Base-by-base conservation (phyloP, 768 basidiomycete genomes). In the Kwoniella pini region DNA sequence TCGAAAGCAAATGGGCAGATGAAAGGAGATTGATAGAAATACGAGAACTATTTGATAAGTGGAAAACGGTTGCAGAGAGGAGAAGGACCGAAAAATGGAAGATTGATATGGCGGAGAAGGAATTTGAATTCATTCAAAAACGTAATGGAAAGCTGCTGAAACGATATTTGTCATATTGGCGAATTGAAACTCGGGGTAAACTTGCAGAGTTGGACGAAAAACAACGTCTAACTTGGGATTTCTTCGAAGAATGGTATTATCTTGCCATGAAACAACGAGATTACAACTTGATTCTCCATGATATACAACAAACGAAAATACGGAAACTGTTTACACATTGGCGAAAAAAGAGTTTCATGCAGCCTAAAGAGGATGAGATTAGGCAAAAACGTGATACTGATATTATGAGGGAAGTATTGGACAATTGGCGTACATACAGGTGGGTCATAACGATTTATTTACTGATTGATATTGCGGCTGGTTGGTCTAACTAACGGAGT, bases 41-140 rank as follows among this genome's bases (percentile, higher is more conserved):
- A 10, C 4, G n/a, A 13, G 28, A 19, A 17, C 24, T 40, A 19
- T 39, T 71, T 62, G 63, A 51, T 15, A 43, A 27, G 26, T 74
- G 72, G 72, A 48, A 66, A 30, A 10, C 4, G 10, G 42, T 38
- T 17, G 19, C 60, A 33, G 55, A 53, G 15, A 39, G 46, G 30
- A 42, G 31, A 4, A 38, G 65, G 21, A 70, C 62, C 13, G 43
- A 62, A 31, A 54, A 64, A 15, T 75, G 68, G 68, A 60, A 65
- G 51, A 22, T 42, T 44, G 65, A 70, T 33, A 65, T 75, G 68
- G 52, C 33, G 12, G 36, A 58, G 21, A 31, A 63, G 17, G 73
- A 72, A 42, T 46, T 44, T 31, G 11, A 22, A 0, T 65, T 75
- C 22, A 50, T 53, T 13, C 28, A 36, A 13, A 26, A 19, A 2